Evolutionary conservation across 352 stramenopile species (phyloP).

Genomic region (Pythium rhizo-oryzae): DNA sequence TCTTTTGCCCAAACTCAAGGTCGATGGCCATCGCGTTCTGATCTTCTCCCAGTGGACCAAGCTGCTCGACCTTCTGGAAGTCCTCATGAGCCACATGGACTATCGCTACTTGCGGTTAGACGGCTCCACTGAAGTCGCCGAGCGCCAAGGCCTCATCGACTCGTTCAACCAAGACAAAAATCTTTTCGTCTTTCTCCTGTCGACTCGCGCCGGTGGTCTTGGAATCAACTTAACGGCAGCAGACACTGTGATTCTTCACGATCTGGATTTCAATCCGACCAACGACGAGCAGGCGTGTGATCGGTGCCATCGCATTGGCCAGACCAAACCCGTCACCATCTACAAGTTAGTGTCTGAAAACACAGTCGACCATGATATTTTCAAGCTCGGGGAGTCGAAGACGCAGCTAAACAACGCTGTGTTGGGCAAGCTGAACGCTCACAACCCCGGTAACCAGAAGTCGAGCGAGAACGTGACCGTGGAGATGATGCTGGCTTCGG

Average conservation of each 20-base stretch:
- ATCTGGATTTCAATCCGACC: slow-evolving; percentile 88
- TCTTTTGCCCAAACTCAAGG: slow-evolving; percentile 87
- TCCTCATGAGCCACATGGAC: slow-evolving; percentile 77
- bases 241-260: slow-evolving; percentile 88
- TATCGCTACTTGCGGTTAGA: slow-evolving; percentile 83
- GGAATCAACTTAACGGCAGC: slow-evolving; percentile 98
- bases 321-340: slow-evolving; percentile 89
- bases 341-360: slow-evolving; percentile 92
- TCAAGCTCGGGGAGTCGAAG: slow-evolving; percentile 83
- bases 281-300: slow-evolving; percentile 89
- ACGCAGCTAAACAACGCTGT: slow-evolving; percentile 88
- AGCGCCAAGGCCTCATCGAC: slow-evolving; percentile 83
- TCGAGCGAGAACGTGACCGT: slow-evolving; percentile 49
- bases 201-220: slow-evolving; percentile 96
- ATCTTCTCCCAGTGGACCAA: slow-evolving; percentile 98
- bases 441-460: slow-evolving; percentile 40
- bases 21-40: slow-evolving; percentile 93
- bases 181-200: slow-evolving; percentile 98
- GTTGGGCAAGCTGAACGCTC: slow-evolving; percentile 79
- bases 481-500: slow-evolving; percentile 81
- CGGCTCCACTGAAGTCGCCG: slow-evolving; percentile 71
- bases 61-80: slow-evolving; percentile 93
- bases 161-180: slow-evolving; percentile 88
- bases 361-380: slow-evolving; percentile 93
- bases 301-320: slow-evolving; percentile 90